Conservation (phyloP, 441 rosid genomes). For the Eutrema salsugineum region DNA sequence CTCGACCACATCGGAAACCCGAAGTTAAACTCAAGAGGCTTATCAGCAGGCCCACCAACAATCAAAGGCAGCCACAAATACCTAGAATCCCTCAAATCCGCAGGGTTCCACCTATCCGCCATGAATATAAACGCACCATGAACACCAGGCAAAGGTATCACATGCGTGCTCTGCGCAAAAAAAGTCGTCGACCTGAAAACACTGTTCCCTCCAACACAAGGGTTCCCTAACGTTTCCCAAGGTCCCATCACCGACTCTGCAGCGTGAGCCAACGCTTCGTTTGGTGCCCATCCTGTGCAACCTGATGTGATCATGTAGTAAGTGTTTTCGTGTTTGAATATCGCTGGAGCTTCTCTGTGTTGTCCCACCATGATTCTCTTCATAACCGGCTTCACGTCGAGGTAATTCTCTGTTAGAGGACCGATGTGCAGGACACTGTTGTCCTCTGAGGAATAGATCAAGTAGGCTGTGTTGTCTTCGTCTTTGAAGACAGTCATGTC, state of each 20-base stretch:
- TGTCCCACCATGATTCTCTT: constrained; percentile 70
- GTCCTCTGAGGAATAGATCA: constrained; percentile 81
- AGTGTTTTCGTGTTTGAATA: constrained; percentile 67
- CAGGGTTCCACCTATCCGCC: constrained; percentile 95
- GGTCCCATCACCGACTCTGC: constrained; percentile 88
- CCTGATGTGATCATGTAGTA: constrained; percentile 96
- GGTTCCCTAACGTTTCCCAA: constrained; percentile 92
- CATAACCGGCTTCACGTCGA: constrained; percentile 49
- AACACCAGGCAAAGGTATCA: constrained; percentile 60
- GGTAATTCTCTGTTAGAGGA: constrained; percentile 66
- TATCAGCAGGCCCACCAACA: constrained; percentile 78
- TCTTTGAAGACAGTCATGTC: constrained; percentile 97
- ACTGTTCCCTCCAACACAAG: constrained; percentile 78
- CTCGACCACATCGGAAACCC: constrained; percentile 89
- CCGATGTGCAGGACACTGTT: constrained; percentile 90
- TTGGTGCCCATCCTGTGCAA: constrained; percentile 96
- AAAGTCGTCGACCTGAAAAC: constrained; percentile 60
- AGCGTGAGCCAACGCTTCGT: constrained; percentile 81
- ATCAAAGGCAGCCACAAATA: constrained; percentile 85
- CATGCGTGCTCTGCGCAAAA: constrained; percentile 77
- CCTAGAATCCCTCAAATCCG: constrained; percentile 77
- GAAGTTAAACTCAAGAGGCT: constrained; percentile 66
- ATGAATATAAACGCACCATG: constrained; percentile 70
- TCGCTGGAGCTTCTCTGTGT: constrained; percentile 84
- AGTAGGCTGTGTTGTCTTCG: constrained; percentile 68